These are phyloP conservation scores for Puccinia triticina DNA, from an alignment of 1,284 basidiomycete genomes.

Conservation along the genomic window DNA sequence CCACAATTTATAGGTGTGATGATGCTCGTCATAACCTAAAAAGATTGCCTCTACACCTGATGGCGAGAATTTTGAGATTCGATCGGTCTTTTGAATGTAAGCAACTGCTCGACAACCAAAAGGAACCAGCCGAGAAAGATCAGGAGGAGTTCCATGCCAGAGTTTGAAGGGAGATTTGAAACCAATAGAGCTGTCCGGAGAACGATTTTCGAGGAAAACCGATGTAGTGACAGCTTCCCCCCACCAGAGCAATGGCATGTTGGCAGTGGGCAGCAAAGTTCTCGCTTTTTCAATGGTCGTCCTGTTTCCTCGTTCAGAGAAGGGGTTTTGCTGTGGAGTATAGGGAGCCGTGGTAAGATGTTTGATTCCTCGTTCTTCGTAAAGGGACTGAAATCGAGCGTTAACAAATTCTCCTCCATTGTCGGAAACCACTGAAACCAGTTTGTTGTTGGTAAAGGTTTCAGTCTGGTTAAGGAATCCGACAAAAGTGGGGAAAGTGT, in stretches of 20 bases:
- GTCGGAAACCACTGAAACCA: not conserved
- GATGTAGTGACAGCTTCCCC: not conserved
- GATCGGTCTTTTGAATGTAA: not conserved
- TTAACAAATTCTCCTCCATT: slow-evolving; percentile 16
- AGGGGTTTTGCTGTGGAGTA: slow-evolving; percentile 26
- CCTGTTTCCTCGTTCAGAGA: slow-evolving; percentile 10
- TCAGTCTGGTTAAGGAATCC: not conserved
- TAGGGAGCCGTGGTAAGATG: slow-evolving; percentile 1
- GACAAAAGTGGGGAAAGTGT: not conserved
- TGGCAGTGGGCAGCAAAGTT: not conserved
- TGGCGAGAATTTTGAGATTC: not conserved
- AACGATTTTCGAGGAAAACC: slow-evolving; percentile 1
- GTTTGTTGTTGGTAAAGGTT: not conserved
- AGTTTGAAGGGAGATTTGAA: not conserved
- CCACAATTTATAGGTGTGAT: not conserved
- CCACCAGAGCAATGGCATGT: not conserved
- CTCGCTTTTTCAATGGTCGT: slow-evolving; percentile 10
- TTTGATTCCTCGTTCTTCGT: not conserved
- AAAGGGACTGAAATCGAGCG: not conserved
- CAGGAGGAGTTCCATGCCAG: not conserved
- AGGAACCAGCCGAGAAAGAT: not conserved
- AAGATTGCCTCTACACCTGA: not conserved
- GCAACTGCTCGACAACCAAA: not conserved
- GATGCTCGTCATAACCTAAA: not conserved
- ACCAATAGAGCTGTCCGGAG: not conserved